Evolutionary conservation across 345 rosid species (phyloP).

Genomic region (Ricinus communis): DNA sequence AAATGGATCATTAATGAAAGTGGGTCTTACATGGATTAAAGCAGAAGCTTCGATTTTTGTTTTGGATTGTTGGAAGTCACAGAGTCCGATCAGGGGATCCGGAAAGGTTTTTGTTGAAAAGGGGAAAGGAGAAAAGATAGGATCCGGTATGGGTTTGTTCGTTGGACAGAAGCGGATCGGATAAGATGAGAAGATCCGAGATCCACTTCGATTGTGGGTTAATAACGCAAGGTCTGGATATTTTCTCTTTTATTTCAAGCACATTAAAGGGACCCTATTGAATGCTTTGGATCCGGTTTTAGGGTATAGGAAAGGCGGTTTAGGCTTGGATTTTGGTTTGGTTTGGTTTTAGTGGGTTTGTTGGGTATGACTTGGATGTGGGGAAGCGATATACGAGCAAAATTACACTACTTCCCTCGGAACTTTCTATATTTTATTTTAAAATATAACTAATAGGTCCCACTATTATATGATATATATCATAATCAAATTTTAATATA

Average conservation of each 20-base stretch:
- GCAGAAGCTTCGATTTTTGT: background rate
- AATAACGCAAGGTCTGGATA: background rate
- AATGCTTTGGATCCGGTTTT: slow-evolving; percentile 7
- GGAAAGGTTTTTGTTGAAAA: slow-evolving; percentile 30
- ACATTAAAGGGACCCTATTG: too few relatives aligned
- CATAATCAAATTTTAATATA: too few relatives aligned
- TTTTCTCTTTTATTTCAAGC: background rate
- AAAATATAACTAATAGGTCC: too few relatives aligned
- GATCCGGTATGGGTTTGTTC: slow-evolving; percentile 31
- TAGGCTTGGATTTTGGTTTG: too few relatives aligned
- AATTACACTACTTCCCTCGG: too few relatives aligned
- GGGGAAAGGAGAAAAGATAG: slow-evolving; percentile 10
- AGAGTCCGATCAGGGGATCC: slow-evolving; percentile 66
- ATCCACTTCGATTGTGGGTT: slow-evolving; percentile 19
- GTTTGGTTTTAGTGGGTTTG: too few relatives aligned
- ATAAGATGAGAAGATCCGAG: slow-evolving; percentile 12
- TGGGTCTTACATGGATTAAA: slow-evolving; percentile 18
- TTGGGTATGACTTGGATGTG: too few relatives aligned
- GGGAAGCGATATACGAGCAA: too few relatives aligned
- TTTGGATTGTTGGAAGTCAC: slow-evolving; percentile 5
- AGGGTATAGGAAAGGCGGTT: background rate
- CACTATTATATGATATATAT: too few relatives aligned
- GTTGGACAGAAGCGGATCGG: background rate
- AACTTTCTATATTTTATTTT: too few relatives aligned
- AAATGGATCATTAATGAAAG: slow-evolving; percentile 11